These are phyloP conservation scores for Citrus australasica DNA, from an alignment of 345 rosid species.

Conservation along the genomic window DNA sequence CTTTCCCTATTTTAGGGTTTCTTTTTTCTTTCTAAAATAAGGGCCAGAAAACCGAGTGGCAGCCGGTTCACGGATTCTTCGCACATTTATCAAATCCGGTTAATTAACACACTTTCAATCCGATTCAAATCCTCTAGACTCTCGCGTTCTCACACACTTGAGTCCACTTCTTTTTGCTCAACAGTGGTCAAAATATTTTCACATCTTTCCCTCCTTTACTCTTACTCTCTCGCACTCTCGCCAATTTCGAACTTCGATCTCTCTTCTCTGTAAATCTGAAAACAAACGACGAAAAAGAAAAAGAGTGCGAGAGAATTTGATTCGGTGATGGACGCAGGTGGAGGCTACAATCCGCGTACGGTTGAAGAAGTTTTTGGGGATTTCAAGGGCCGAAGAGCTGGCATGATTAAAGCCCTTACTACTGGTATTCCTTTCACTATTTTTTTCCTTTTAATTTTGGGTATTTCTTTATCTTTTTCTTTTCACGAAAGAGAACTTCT, in stretches of 20 bases:
- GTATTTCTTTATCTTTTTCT: not conserved
- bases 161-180: constrained; percentile 5
- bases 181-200: constrained; percentile 34
- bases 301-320: not conserved
- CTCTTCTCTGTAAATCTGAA: not conserved
- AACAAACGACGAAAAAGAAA: not conserved
- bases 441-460: not conserved
- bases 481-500: not conserved
- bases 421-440: constrained; percentile 32
- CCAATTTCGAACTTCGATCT: not conserved
- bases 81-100: constrained; percentile 40
- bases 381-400: constrained; percentile 71
- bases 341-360: constrained; percentile 62
- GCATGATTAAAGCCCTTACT: constrained; percentile 71
- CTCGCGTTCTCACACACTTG: not conserved
- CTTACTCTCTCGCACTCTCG: constrained; percentile 14
- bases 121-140: constrained; percentile 22
- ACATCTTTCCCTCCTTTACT: constrained; percentile 19
- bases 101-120: constrained; percentile 14
- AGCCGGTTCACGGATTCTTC: constrained; percentile 30
- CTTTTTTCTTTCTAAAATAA: not conserved
- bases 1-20: not conserved
- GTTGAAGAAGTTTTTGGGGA: constrained; percentile 70
- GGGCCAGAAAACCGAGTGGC: constrained; percentile 5
- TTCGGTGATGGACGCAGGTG: constrained; percentile 46